Conservation (phyloP, 331 rosid species). For the Malus hybrid region DNA sequence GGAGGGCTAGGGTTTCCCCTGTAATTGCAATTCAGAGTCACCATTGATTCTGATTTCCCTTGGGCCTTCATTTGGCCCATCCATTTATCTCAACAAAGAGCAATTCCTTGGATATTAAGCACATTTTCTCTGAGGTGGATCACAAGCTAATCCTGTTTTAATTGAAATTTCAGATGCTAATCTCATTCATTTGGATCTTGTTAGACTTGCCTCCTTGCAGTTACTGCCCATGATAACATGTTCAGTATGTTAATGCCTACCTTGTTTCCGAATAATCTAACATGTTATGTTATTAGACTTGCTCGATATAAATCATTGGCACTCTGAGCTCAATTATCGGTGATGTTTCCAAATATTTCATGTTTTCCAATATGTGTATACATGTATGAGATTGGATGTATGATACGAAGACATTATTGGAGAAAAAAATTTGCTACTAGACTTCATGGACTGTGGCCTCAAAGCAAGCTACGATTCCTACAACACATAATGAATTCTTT, state of each 20-base stretch:
- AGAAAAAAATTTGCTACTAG: too few species aligned
- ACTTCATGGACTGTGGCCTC: too few species aligned
- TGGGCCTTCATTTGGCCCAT: slow-evolving; percentile 52
- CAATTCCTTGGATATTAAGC: slow-evolving; percentile 53
- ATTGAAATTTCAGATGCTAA: not conserved
- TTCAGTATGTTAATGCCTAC: too few species aligned
- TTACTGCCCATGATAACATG: not conserved
- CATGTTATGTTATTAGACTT: not conserved
- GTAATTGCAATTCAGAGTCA: slow-evolving; percentile 56
- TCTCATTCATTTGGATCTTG: not conserved
- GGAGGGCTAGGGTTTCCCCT: slow-evolving; percentile 48
- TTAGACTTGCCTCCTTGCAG: not conserved
- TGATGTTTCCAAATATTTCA: too few species aligned
- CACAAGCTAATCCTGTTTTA: slow-evolving; percentile 26
- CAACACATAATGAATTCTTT: too few species aligned
- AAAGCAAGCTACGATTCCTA: too few species aligned
- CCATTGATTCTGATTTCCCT: slow-evolving; percentile 45
- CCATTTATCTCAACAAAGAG: slow-evolving; percentile 46
- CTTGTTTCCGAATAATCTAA: too few species aligned
- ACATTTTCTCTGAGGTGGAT: slow-evolving; percentile 27
- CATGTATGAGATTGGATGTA: too few species aligned
- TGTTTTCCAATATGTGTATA: too few species aligned
- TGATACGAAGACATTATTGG: too few species aligned
- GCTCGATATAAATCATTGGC: too few species aligned
- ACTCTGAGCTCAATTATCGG: too few species aligned